Evolutionary conservation across 768 basidiomycete genomes (phyloP).

Genomic region (Russula ochroleuca): DNA sequence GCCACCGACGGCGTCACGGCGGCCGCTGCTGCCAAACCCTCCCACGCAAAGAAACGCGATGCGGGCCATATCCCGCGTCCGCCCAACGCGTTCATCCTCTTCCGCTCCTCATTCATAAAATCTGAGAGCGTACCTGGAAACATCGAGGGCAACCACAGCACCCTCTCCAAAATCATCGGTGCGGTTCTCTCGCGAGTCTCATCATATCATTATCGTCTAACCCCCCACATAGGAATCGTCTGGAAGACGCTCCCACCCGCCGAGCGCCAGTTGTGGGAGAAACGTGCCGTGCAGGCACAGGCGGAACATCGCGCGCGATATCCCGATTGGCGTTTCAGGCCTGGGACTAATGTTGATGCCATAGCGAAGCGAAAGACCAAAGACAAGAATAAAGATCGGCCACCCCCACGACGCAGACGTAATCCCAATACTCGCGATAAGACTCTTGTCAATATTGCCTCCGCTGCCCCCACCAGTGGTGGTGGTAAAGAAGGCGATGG

Average conservation of each 20-base stretch:
- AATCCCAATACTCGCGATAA: constrained; percentile 36
- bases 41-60: constrained; percentile 61
- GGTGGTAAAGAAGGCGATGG: not conserved
- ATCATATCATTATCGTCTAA: not conserved
- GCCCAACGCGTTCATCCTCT: constrained; percentile 83
- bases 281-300: constrained; percentile 63
- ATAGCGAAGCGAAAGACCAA: constrained; percentile 27
- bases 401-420: constrained; percentile 35
- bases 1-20: not conserved
- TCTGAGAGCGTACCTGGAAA: constrained; percentile 69
- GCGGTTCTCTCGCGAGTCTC: constrained; percentile 25
- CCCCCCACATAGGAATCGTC: constrained; percentile 49
- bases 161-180: constrained; percentile 80
- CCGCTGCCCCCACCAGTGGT: not conserved
- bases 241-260: constrained; percentile 68
- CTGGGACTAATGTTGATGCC: constrained; percentile 48
- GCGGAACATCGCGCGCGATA: constrained; percentile 69
- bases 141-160: constrained; percentile 77
- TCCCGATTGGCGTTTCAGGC: constrained; percentile 80
- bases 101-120: constrained; percentile 72
- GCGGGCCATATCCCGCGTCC: constrained; percentile 77
- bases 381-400: constrained; percentile 41
- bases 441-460: not conserved
- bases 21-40: constrained; percentile 26
- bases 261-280: constrained; percentile 74